Base-by-base conservation (phyloP, 2,329 filamentous ascomycete genomes). In the Pyrenophora graminea region DNA sequence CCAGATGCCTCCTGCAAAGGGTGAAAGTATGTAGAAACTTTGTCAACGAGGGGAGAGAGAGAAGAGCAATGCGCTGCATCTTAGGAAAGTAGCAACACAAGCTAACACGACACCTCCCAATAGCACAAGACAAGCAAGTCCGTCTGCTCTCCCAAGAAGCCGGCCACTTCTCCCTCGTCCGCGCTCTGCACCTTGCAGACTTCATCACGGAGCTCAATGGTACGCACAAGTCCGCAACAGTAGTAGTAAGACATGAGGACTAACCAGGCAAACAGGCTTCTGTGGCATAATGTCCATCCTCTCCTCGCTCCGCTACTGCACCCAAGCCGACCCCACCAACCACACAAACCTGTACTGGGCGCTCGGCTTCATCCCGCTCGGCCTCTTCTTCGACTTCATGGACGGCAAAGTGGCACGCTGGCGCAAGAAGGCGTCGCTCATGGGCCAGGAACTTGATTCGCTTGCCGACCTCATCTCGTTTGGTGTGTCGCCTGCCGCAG, bases 391-490 rank as follows among this genome's bases (percentile, higher is more conserved):
- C 74, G 94, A 99, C 75, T 95, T 96, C 71, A 91, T 97, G 82
- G 94, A 99, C 74, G 94, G 94, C 70, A 94, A 92, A 72, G 92
- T 99, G 48, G 94, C 94, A 58, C 83, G 94, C 60, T 97, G 94
- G 94, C 86, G 94, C 72, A 88, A 91, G 77, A 99, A 97, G 86
- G 94, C 90, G 67, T 95, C 90, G 66, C 80, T 99, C 71, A 97
- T 99, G 93, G 94, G 94, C 10, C 93, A 97, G 75, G 94, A 99
- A 76, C 80, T 99, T 48, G 94, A 99, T 74, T 97, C 93, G 6
- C 81, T 99, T 40, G 94, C 94, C 48, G 94, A 99, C 73, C 74
- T 99, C 80, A 91, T 99, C 68, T 97, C 94, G 13, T 99, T 99
- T 71, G 94, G 94, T 62, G 87, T 97, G 44, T 86, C 92, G 39